Percentiles rank a stretch among this genome's conserved stretches.
Evolutionary conservation across 306 rosid genomes (phyloP).

Genomic region (Vachellia collinsii): DNA sequence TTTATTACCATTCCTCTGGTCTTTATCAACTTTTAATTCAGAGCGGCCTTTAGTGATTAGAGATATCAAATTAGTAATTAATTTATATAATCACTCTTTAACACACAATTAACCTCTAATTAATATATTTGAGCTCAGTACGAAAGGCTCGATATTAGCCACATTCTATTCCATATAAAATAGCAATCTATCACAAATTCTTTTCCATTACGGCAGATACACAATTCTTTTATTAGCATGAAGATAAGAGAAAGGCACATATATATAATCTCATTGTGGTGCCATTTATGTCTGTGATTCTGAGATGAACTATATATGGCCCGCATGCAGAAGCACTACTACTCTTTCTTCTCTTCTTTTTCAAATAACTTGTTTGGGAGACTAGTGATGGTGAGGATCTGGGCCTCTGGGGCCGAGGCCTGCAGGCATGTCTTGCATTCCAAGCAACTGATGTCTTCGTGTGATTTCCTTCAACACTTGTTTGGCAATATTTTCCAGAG

Average conservation of each 20-base stretch:
- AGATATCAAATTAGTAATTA: too few species aligned
- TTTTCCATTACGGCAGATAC: not conserved
- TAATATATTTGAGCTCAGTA: too few species aligned
- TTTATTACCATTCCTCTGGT: too few species aligned
- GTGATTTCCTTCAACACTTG: conserved; percentile 38
- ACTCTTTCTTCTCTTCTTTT: not conserved
- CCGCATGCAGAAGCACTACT: not conserved
- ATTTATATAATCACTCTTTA: too few species aligned
- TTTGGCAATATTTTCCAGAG: conserved; percentile 16
- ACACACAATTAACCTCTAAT: too few species aligned
- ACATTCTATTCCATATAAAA: too few species aligned
- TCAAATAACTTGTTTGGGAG: conserved; percentile 9
- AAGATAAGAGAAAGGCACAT: not conserved
- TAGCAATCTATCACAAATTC: too few species aligned
- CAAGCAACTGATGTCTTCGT: conserved; percentile 35
- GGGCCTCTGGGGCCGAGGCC: conserved; percentile 50
- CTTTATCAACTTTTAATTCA: too few species aligned
- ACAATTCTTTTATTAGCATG: conserved; percentile 8
- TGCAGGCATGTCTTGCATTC: not conserved
- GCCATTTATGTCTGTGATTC: conserved; percentile 12
- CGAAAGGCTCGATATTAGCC: too few species aligned
- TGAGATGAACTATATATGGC: not conserved
- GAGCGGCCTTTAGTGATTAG: too few species aligned
- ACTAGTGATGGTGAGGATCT: conserved; percentile 43
- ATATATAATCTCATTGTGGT: not conserved